Evolutionary conservation across 202 grass and related monocot species (phyloP), one percentile per base, ranked within the genome.

Genomic region (Elaeis oleifera): DNA sequence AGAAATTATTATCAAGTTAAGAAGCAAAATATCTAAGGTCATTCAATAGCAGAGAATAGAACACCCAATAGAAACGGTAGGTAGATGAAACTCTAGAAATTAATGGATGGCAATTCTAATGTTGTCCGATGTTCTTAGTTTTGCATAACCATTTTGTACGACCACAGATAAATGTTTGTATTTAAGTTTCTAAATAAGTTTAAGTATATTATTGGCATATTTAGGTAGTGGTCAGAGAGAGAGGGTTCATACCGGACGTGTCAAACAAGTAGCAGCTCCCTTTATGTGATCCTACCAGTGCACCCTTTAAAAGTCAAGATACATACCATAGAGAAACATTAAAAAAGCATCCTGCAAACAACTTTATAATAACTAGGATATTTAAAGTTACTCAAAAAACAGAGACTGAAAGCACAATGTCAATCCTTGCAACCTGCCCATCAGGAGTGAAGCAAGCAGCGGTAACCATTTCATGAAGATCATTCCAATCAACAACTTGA

Each of bases 381-480:
- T 44, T 44, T 1, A 44, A 44, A 44, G 36, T 63, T 20, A 14
- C n/a, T 44, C 18, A 15, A 55, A 29, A 67, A 54, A 27, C 50
- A 67, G 28, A 18, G 14, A 24, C 22, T 67, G 23, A 6, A 18
- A 53, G 52, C 25, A 62, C 9, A 62, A 14, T 22, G 59, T 69
- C 53, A 61, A 66, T 53, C 66, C 53, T 52, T 32, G 58, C 59
- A 78, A 99, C 94, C 88, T 89, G 84, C 75, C 88, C 94, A 63
- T 89, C 78, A 24, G 94, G 94, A 18, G 94, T 89, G 67, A 89
- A 99, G 71, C 94, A 89, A 28, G 82, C 85, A 64, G 94, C 94
- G 18, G 94, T 99, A 59, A 99, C 85, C 85, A 99, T 92, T 73
- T 99, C 94, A 69, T 99, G 94, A 81, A 99, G 84, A 81, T 99